phyloP scores from a whole-genome alignment of 176 grass and related monocot species.

The Phragmites australis region DNA sequence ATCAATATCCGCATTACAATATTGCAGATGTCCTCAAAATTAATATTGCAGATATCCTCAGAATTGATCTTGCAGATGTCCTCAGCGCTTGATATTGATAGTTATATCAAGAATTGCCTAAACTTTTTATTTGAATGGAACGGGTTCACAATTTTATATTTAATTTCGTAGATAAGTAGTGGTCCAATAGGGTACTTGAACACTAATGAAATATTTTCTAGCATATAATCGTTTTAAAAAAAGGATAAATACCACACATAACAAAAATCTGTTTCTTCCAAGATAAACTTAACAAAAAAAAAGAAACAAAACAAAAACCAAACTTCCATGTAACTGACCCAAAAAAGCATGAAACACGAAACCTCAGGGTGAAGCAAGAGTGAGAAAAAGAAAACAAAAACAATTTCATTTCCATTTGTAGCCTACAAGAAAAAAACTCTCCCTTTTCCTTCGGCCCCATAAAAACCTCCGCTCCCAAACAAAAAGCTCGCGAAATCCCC shows the following conservation, averaged over 20 bases:
- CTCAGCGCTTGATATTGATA: too few species aligned
- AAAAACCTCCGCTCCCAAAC: conserved; percentile 32
- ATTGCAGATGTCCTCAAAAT: not conserved
- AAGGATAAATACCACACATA: not conserved
- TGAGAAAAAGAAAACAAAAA: not conserved
- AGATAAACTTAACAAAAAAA: not conserved
- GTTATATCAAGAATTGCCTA: too few species aligned
- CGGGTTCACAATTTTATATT: not conserved
- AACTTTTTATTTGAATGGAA: not conserved
- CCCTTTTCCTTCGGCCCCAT: not conserved
- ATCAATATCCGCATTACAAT: not conserved
- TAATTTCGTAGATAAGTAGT: not conserved
- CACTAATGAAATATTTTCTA: not conserved
- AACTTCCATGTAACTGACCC: not conserved
- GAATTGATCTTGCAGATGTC: too few species aligned
- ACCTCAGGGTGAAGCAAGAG: not conserved
- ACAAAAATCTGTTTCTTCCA: not conserved
- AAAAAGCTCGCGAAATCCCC: conserved; percentile 29
- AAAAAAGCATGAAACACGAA: conserved; percentile 2
- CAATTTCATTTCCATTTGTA: not conserved
- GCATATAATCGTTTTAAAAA: not conserved
- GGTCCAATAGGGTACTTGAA: not conserved
- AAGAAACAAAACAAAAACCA: not conserved
- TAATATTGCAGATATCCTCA: too few species aligned
- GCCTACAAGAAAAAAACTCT: not conserved